Evolutionary conservation across 148 eudicot genomes (phyloP).

Genomic region (Rhododendron kiyosumense): DNA sequence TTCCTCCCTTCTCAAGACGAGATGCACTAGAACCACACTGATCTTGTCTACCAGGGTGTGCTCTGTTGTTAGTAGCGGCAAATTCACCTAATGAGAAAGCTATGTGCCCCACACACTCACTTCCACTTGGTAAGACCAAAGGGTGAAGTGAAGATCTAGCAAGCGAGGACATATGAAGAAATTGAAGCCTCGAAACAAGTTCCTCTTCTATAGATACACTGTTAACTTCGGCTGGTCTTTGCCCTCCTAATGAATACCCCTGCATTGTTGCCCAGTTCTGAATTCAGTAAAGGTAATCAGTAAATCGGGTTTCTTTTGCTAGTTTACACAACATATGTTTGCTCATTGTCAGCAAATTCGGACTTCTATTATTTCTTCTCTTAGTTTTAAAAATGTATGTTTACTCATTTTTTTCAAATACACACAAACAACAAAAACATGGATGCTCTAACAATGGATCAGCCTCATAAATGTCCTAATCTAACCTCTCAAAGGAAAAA

Average conservation of each 20-base stretch:
- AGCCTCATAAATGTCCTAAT: too few relatives aligned
- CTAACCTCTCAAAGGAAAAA: too few relatives aligned
- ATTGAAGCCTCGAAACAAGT: background rate
- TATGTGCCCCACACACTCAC: too few relatives aligned
- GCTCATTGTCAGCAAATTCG: background rate
- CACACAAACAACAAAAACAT: too few relatives aligned
- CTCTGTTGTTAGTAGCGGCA: constrained; percentile 1
- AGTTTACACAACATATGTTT: background rate
- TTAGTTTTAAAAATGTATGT: too few relatives aligned
- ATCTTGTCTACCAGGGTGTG: constrained; percentile 12
- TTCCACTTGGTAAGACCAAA: too few relatives aligned
- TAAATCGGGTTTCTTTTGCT: background rate
- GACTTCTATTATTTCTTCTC: too few relatives aligned
- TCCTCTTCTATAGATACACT: background rate
- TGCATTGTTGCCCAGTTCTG: background rate
- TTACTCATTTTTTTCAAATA: too few relatives aligned
- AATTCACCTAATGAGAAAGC: background rate
- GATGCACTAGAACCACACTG: constrained; percentile 17
- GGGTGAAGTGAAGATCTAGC: too few relatives aligned
- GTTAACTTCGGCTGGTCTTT: background rate
- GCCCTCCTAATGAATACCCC: background rate
- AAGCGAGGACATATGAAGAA: too few relatives aligned
- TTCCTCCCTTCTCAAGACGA: constrained; percentile 26
- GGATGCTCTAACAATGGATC: too few relatives aligned
- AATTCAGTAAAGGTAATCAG: background rate